A percentile compares a stretch with the other conserved stretches of the same genome.
These are phyloP conservation scores for Cladosporium sp. DNA, from an alignment of 2,329 filamentous ascomycete genomes.

Conservation along the genomic window DNA sequence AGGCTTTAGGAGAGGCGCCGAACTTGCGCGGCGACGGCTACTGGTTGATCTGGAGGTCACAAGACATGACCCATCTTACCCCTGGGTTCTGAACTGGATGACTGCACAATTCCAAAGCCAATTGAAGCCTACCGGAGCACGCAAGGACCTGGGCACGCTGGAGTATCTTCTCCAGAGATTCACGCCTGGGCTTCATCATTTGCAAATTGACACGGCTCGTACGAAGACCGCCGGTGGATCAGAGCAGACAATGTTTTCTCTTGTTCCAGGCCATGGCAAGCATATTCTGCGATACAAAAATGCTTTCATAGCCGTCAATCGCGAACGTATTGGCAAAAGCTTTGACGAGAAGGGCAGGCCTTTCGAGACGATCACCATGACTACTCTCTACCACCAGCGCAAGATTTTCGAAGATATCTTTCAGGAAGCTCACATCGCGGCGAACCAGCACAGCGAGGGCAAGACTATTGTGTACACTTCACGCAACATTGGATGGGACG, in stretches of 20 bases:
- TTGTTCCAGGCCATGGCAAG: conserved; percentile 85
- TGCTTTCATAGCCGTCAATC: conserved; percentile 80
- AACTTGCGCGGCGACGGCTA: conserved; percentile 73
- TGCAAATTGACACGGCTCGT: conserved; percentile 61
- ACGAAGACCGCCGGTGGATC: conserved; percentile 61
- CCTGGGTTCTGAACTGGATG: conserved; percentile 93
- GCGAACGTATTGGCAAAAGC: conserved; percentile 76
- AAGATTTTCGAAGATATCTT: conserved; percentile 90
- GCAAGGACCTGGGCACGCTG: conserved; percentile 38
- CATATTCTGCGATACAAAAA: conserved; percentile 83
- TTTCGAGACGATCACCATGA: conserved; percentile 90
- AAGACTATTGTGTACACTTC: conserved; percentile 91
- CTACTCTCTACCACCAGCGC: conserved; percentile 82
- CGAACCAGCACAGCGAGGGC: conserved; percentile 75
- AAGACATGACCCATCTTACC: conserved; percentile 86
- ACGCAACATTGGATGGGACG: conserved; percentile 76
- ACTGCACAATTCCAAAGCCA: conserved; percentile 51
- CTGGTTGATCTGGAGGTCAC: conserved; percentile 95
- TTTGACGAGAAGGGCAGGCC: conserved; percentile 79
- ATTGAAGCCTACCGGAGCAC: conserved; percentile 33
- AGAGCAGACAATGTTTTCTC: conserved; percentile 72
- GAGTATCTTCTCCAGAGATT: conserved; percentile 53
- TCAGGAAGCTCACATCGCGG: conserved; percentile 75
- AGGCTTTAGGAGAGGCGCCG: conserved; percentile 66
- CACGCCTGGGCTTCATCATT: conserved; percentile 57